Evolutionary conservation across 116 monocot species (phyloP), one percentile per base, ranked within the genome.

Genomic region (Papilionanthe hybrid): DNA sequence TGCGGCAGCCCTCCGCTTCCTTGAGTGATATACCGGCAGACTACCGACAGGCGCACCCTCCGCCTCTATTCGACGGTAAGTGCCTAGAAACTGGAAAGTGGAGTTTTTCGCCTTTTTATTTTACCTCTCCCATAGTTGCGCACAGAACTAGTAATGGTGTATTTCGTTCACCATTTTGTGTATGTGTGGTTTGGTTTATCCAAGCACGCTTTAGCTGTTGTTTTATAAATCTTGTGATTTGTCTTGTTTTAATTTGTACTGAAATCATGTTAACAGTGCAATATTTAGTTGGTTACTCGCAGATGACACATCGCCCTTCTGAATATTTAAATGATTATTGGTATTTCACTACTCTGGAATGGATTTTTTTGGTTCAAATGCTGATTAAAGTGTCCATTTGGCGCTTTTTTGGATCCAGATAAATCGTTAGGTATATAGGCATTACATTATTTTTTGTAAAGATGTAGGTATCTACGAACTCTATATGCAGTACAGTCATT

Each of bases 1-100:
- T n/a, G n/a, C 89, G 91, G 45, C 95, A 88, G 77, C 78, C 86
- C n/a, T 89, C 93, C 7, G 95, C 91, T 71, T 85, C 93, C 19
- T 93, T 93, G 43, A 84, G 88, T 30, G 89, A 81, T n/a, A 15
- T 92, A 50, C 50, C 79, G 7, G 74, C 81, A 13, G 91, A 95
- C 3, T 91, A 81, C 83, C 48, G 81, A 19, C 89, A 89, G 77
- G 85, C 65, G 20, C 74, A 83, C 82, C 75, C 87, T 11, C 80
- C 85, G 37, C 80, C 85, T 44, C 85, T 86, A 10, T 96, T 75
- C 76, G 96, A 96, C 49, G 95, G 91, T 92, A 80, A 30, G 22
- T 11, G 25, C 11, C 17, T 25, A 5, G 53, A 50, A 30, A 23
- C 4, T 76, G 37, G 48, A 20, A 47, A 15, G 48, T 67, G 4